phyloP scores from a whole-genome alignment of 768 basidiomycete species.

The Lactifluus pinguis region DNA sequence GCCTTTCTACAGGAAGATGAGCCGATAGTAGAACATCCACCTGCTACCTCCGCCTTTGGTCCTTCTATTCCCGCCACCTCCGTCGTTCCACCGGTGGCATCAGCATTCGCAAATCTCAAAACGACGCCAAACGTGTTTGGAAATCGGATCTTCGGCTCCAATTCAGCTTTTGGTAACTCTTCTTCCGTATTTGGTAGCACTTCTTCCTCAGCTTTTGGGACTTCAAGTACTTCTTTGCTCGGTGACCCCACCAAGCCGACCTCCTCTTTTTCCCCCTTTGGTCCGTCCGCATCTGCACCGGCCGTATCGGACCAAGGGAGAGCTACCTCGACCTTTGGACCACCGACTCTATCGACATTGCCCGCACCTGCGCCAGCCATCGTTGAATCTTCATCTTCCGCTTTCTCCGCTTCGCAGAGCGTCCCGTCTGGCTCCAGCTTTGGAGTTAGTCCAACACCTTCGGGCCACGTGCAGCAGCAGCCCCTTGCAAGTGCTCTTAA shows the following conservation, averaged over 20 bases:
- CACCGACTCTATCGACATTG: background rate
- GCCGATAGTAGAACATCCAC: slow-evolving; percentile 5
- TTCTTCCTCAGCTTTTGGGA: slow-evolving; percentile 4
- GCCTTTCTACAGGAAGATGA: slow-evolving; percentile 15
- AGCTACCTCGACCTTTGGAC: background rate
- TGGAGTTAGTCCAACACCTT: background rate
- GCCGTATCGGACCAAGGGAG: background rate
- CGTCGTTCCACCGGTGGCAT: background rate
- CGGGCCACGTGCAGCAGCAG: slow-evolving; percentile 7
- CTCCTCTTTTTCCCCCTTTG: slow-evolving; percentile 3
- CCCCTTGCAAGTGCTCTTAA: slow-evolving; percentile 2
- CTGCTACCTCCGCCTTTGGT: slow-evolving; percentile 13
- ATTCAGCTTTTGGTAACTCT: slow-evolving; percentile 17
- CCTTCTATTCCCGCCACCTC: slow-evolving; percentile 13
- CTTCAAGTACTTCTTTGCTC: background rate
- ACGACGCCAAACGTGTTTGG: slow-evolving; percentile 30
- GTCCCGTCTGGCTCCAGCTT: background rate
- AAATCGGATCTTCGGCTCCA: slow-evolving; percentile 13
- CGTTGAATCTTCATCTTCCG: background rate
- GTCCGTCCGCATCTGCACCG: slow-evolving; percentile 1
- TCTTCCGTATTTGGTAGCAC: slow-evolving; percentile 18
- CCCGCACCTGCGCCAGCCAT: background rate
- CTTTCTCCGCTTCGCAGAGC: slow-evolving; percentile 3
- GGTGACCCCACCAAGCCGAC: background rate
- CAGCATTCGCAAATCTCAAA: slow-evolving; percentile 30